Evolutionary conservation across 73 alveolate genomes (phyloP), one percentile per base, ranked within the genome.

Genomic region (Paramecium tetraurelia): DNA sequence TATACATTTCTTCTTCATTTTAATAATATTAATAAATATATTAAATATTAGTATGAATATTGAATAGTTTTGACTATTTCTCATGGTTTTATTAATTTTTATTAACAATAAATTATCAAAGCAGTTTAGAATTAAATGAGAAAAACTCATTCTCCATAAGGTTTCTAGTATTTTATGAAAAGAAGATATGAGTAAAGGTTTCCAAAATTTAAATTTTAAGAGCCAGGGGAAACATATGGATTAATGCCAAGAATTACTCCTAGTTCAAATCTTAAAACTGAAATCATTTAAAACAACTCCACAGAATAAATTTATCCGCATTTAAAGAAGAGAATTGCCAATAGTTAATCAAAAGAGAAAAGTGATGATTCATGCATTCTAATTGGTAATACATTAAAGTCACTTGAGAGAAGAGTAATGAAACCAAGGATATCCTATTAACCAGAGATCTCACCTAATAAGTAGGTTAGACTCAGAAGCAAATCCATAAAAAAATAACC

Each of bases 131-230:
- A 50, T 16, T 14, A 59, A 24, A 59, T 59, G 83, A 59, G 83
- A 59, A 59, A 33, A 33, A 59, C 83, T 59, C 83, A 59, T 33
- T 59, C 83, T 29, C 83, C 83, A 29, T 59, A 59, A 59, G 83
- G 83, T 29, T 59, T 59, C 43, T 33, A 59, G 24, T 22, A 59
- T 40, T 59, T 59, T 59, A 59, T 59, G 83, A 59, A 59, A 33
- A 59, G 83, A 59, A 24, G 83, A 24, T 59, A 29, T 59, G 83
- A 59, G 43, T 59, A 20, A 59, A 24, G 83, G 43, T 59, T 59
- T 59, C 83, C 83, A 29, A 59, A 59, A 22, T 59, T 59, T 22
- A 29, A 59, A 59, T 59, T 59, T 33, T 59, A 59, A 59, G 43
- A 59, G 38, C 83, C 83, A 24, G 43, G 46, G 14, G 83, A 59